These are phyloP conservation scores for Fermentozyma sake DNA, from an alignment of 1,139 yeast genomes.

Conservation along the genomic window DNA sequence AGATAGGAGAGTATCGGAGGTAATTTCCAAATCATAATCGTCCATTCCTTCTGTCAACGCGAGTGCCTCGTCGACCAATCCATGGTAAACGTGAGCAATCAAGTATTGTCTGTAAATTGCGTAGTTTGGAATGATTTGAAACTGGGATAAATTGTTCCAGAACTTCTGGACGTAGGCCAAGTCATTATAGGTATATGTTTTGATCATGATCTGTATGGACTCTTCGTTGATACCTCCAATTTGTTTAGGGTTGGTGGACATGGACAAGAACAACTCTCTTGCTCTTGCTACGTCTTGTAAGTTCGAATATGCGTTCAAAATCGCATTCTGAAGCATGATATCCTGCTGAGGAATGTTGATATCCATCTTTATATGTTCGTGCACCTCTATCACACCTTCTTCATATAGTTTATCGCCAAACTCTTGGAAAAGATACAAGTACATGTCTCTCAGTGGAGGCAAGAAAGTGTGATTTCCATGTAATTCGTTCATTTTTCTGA, in stretches of 20 bases:
- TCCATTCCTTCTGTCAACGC: constrained; percentile 46
- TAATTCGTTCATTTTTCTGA: constrained; percentile 53
- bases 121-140: constrained; percentile 50
- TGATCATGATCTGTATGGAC: constrained; percentile 68
- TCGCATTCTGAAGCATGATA: constrained; percentile 53
- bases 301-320: constrained; percentile 64
- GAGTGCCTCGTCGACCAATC: constrained; percentile 56
- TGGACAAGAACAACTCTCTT: constrained; percentile 57
- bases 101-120: constrained; percentile 60
- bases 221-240: constrained; percentile 58
- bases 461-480: constrained; percentile 41
- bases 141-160: constrained; percentile 58
- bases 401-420: constrained; percentile 61
- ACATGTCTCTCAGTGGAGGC: constrained; percentile 69
- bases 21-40: constrained; percentile 48
- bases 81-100: constrained; percentile 73
- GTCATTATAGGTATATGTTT: constrained; percentile 58
- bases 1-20: constrained; percentile 48
- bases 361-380: constrained; percentile 65
- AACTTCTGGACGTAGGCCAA: constrained; percentile 57
- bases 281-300: constrained; percentile 59
- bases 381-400: constrained; percentile 66
- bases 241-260: constrained; percentile 48
- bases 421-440: constrained; percentile 53
- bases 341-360: constrained; percentile 51